Evolutionary conservation across 768 basidiomycete species (phyloP), one percentile per base, ranked within the genome.

Genomic region (Mycena amicta): DNA sequence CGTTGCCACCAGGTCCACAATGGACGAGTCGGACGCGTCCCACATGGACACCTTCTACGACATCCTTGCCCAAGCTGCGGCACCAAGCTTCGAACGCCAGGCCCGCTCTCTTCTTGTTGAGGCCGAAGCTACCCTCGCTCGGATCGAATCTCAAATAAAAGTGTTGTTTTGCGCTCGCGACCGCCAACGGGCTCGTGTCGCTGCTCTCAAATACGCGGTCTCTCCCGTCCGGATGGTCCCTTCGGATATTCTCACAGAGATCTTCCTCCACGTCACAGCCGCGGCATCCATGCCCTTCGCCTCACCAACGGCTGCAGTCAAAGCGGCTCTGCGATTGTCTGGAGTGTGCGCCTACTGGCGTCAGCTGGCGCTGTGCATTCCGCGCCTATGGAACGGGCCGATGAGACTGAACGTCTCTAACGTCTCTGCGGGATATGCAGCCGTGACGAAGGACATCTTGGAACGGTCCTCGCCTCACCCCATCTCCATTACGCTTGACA

Each of bases 391-490:
- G 56, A 46, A 28, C 2, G 20, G 11, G 20, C 2, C 2, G 28
- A 12, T 52, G 16, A 16, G 2, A 1, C 20, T 52, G 5, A 23
- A 51, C 5, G 33, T 29, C 26, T 39, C 8, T 1, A 52, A 27
- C 1, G 8, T 12, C 4, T 15, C 50, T 20, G 20, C 56, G 20
- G 20, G 5, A 2, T 41, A 52, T 27, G 11, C n/a, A 2, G 50
- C 27, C 13, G n/a, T 18, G 1, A 26, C 20, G 6, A 18, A 27
- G 29, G 2, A 3, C 3, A 41, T 25, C n/a, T 23, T 52, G 37
- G 40, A 57, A 26, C 26, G 56, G 8, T 57, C 56, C 8, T n/a
- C 27, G n/a, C 56, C 56, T 3, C 30, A 51, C 8, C 23, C 49
- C 2, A 46, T 57, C 5, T 30, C n/a, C 5, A 33, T 57, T 33